Evolutionary conservation across 805 yeast genomes (phyloP), one percentile per base, ranked within the genome.

Genomic region (Saccharomyces cerevisiae): DNA sequence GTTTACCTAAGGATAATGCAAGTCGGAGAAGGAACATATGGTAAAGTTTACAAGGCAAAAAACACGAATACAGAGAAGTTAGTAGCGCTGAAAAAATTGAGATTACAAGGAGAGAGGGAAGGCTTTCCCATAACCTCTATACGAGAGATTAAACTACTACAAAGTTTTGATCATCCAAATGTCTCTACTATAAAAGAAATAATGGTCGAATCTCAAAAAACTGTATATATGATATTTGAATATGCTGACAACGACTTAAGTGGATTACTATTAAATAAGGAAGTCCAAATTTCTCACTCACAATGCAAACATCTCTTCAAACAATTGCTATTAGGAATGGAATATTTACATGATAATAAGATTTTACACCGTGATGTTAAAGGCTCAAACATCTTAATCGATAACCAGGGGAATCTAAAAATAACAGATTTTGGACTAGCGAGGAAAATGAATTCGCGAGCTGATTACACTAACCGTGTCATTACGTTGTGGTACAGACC

Each of bases 21-120:
- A 66, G 98, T 94, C 4, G 99, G 99, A n/a, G 98, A 94, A 71
- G 99, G 99, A 9, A 94, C 98, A 0, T 94, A 94, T 69, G 99
- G 99, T 21, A 69, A 68, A 61, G 73, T 69, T 21, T 69, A 66
- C 55, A 69, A 69, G 51, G 96, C 97, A 0, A 76, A 75, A 50
- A 90, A 94, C 67, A 71, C 72, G 14, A 73, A 80, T 4, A 88
- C 96, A 0, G 77, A 80, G 1, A 82, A 80, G 55, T 73, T 79
- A 59, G 94, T 90, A n/a, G 99, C 99, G 1, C 74, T 94, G 64
- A 94, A 94, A 67, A 79, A 85, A 60, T 75, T 94, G 48, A 72
- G 97, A 57, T 76, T 94, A 63, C 97, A 94, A 65, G 72, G 82
- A 6, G 98, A 92, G 67, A 77, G 89, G 50, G 99, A 94, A 66